Conservation (phyloP, 2,329 filamentous ascomycete genomes). For the Cercospora brassicicola region DNA sequence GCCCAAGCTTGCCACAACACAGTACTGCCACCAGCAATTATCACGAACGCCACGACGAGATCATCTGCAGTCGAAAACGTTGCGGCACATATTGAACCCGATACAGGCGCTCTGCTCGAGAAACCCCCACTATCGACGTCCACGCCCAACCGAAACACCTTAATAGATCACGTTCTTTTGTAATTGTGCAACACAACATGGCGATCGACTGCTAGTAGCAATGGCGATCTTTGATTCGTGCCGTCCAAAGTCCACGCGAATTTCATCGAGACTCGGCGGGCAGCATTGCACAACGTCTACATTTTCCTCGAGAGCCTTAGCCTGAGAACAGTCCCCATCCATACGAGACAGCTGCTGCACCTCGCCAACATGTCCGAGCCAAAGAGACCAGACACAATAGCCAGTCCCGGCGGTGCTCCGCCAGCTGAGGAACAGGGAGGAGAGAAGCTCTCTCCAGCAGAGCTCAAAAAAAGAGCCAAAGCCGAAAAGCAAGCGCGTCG, state of each 20-base stretch:
- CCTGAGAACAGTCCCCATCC: not conserved
- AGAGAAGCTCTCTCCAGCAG: conserved; percentile 67
- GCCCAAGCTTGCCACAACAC: not conserved
- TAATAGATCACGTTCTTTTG: not conserved
- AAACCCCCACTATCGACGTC: not conserved
- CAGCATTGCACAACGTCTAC: not conserved
- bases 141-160: not conserved
- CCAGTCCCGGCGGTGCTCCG: conserved; percentile 16
- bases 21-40: not conserved
- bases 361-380: conserved; percentile 23
- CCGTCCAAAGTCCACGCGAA: not conserved
- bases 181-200: not conserved
- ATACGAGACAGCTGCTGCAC: not conserved
- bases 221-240: not conserved
- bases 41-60: not conserved
- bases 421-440: conserved; percentile 26
- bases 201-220: not conserved
- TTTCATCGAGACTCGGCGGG: not conserved
- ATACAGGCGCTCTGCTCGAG: not conserved
- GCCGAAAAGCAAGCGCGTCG: conserved; percentile 87
- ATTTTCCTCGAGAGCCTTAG: not conserved
- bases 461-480: conserved; percentile 85
- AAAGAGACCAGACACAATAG: conserved; percentile 16
- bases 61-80: not conserved
- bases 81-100: not conserved